These are phyloP conservation scores for Phytophthora podocarpi DNA, from an alignment of 352 stramenopile genomes.

Conservation along the genomic window DNA sequence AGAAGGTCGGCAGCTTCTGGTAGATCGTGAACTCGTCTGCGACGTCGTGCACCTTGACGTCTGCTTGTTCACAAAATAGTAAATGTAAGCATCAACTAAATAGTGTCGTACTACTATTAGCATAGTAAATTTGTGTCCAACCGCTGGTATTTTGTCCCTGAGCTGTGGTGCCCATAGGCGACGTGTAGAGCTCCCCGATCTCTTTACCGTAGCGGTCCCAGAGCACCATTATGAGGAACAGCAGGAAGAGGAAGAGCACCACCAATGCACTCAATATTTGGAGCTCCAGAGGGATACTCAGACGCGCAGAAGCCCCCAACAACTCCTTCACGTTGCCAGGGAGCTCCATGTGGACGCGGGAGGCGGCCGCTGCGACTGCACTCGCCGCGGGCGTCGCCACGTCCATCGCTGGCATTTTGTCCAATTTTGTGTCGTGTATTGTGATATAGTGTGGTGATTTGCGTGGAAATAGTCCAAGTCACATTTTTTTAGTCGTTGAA, in stretches of 20 bases:
- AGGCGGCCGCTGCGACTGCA: slow-evolving; percentile 1
- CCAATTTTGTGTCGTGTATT: slow-evolving; percentile 1
- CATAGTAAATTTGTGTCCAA: slow-evolving; percentile 12
- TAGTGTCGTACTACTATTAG: too few species aligned
- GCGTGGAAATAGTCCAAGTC: slow-evolving; percentile 3
- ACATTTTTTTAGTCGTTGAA: slow-evolving; percentile 19
- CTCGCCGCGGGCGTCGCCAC: neutral
- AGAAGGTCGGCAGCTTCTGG: slow-evolving; percentile 87
- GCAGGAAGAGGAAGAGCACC: slow-evolving; percentile 76
- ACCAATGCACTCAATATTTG: slow-evolving; percentile 72
- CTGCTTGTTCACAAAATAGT: slow-evolving; percentile 16
- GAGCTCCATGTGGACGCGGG: slow-evolving; percentile 25
- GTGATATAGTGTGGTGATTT: too few species aligned
- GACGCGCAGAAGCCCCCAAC: slow-evolving; percentile 31
- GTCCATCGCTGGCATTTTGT: slow-evolving; percentile 24
- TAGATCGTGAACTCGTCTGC: slow-evolving; percentile 86
- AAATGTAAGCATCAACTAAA: neutral
- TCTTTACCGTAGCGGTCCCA: slow-evolving; percentile 88
- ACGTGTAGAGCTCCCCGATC: slow-evolving; percentile 81
- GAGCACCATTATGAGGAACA: slow-evolving; percentile 83
- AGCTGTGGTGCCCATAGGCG: slow-evolving; percentile 30
- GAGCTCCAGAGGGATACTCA: slow-evolving; percentile 61
- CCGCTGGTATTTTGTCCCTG: slow-evolving; percentile 34
- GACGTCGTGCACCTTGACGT: slow-evolving; percentile 71
- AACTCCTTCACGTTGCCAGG: slow-evolving; percentile 39